These are phyloP conservation scores for Hyaloscypha variabilis DNA, from an alignment of 495 filamentous ascomycete genomes.

Conservation along the genomic window DNA sequence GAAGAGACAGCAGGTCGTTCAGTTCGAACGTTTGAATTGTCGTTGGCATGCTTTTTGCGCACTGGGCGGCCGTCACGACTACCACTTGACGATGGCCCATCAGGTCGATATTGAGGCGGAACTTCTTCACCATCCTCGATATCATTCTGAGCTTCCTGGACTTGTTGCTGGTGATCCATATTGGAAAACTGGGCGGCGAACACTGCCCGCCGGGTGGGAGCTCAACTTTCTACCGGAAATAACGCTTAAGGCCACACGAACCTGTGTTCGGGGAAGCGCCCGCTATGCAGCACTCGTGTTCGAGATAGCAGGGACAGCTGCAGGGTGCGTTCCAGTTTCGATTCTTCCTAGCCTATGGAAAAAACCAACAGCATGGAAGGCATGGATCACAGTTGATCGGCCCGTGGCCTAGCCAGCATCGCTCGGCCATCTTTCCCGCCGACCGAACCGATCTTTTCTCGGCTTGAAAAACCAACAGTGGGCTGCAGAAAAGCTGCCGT, in stretches of 20 bases:
- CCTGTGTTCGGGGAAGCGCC: not conserved
- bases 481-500: too few relatives aligned
- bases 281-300: not conserved
- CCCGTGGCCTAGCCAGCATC: too few relatives aligned
- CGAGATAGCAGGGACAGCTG: not conserved
- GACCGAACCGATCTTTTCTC: too few relatives aligned
- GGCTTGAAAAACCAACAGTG: too few relatives aligned
- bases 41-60: not conserved
- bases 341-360: not conserved
- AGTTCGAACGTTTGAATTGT: not conserved
- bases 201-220: not conserved
- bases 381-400: too few relatives aligned
- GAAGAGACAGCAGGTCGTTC: too few relatives aligned
- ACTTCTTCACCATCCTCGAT: not conserved
- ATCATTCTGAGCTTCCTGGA: not conserved
- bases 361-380: not conserved
- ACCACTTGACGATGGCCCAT: too few relatives aligned
- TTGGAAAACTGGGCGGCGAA: not conserved
- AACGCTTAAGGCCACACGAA: not conserved
- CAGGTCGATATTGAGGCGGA: slow-evolving; percentile 3
- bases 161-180: not conserved
- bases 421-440: too few relatives aligned
- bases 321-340: not conserved
- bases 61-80: not conserved
- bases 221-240: not conserved